Evolutionary conservation across 345 rosid species (phyloP), one percentile per base, ranked within the genome.

Genomic region (Angophora floribunda): DNA sequence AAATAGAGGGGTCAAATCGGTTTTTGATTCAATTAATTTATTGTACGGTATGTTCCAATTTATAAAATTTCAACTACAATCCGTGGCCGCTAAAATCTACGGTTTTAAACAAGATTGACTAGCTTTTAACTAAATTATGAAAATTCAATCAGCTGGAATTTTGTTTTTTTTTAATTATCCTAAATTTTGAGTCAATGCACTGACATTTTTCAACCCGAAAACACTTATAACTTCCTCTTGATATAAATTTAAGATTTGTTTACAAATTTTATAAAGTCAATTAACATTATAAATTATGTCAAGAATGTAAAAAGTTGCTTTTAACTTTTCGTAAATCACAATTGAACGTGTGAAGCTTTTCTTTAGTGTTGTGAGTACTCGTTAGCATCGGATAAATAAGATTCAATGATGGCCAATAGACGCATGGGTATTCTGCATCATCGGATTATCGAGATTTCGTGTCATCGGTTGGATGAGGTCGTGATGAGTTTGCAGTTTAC

Each of bases 1-100:
- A 59, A 24, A 59, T 0, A 0, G 13, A 0, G 11, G 44, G 1
- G 1, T 16, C 49, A 5, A 17, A 75, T 36, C 2, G 7, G 1
- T 36, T 36, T 36, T 36, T 9, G 1, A 75, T 44, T 75, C 14
- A 0, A 3, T 41, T 36, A 75, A 19, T 36, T 41, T 75, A 75
- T 10, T 11, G n/a, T 13, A 6, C 26, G 3, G 17, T 26, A 9
- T 26, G 17, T 75, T 75, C 5, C 10, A 2, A 30, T 67, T 67
- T 67, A 32, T 11, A 67, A 67, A 9, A 7, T 67, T 67, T 32
- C 22, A 2, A 32, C 11, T 4, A 12, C 44, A 30, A 4, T 11
- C 22, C 36, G 3, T 67, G 5, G 45, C 6, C 12, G 6, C 79
- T 8, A 15, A 55, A 7, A 67, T 32, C 22, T 4, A 32, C 4